Evolutionary conservation across 2,329 filamentous ascomycete genomes (phyloP), one percentile per base, ranked within the genome.

Genomic region (Nigrograna mackinnonii): DNA sequence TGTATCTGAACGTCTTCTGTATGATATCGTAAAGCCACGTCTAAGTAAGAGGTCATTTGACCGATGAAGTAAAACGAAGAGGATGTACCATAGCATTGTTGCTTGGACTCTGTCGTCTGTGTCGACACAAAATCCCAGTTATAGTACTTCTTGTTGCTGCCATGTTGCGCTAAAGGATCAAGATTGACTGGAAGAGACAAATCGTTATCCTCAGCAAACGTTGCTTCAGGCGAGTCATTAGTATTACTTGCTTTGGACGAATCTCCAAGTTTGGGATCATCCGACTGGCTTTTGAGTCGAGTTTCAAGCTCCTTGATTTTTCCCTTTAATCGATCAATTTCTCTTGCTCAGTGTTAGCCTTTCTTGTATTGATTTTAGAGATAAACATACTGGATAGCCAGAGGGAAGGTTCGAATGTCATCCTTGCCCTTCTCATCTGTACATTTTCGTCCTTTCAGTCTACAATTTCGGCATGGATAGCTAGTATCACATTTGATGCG

Each of bases 1-100:
- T 62, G 63, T 43, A 6, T 56, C 17, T 36, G 31, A 24, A 38
- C 24, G 4, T 35, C 53, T 4, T 54, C 49, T 33, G 64, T 58
- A n/a, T 58, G 42, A 37, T 69, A 62, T 22, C 70, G 62, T 4
- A 73, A 43, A 0, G 57, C 48, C 11, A 52, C 55, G 26, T 53
- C 57, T 11, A 77, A 51, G 45, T 67, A 75, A 5, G 50, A 46
- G 12, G 59, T 69, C 41, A 78, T 66, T 22, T 72, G 67, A 13
- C 60, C 59, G 38, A 75, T 69, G 50, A 76, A 78, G 56, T 72
- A 77, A 46, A 69, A 70, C 11, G 65, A 52, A 4, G 75, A 78
- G 2, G 72, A 67, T 0, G 72, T 66, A 2, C 74, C 75, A 50
- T 73, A 77, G 51, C 67, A 75, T 9, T 69, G 65, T 40, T 70